Percentiles rank a stretch among this genome's conserved stretches.
Conservation (phyloP, 257 asterid genomes). For the Cordia subcordata region DNA sequence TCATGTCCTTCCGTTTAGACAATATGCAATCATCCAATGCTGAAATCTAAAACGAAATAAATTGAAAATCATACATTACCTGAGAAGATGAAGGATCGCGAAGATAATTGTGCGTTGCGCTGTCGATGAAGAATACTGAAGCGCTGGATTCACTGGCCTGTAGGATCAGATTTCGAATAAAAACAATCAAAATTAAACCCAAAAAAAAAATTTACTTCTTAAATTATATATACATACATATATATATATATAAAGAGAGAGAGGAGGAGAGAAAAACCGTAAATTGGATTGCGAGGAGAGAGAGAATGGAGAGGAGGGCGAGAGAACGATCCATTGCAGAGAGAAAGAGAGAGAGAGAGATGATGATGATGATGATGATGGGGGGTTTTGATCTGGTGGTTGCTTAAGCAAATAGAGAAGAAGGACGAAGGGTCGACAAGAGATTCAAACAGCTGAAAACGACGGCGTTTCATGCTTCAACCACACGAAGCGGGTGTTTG, state of each 20-base stretch:
- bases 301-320: slow-evolving; percentile 29
- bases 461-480: slow-evolving; percentile 1
- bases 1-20: no score
- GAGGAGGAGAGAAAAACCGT: slow-evolving; percentile 27
- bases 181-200: no score
- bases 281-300: slow-evolving; percentile 22
- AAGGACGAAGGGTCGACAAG: not conserved
- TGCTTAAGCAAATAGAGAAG: not conserved
- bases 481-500: no score
- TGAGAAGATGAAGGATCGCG: slow-evolving; percentile 34
- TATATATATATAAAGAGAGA: not conserved
- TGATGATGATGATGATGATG: no score
- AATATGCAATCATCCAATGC: no score
- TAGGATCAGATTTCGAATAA: slow-evolving; percentile 17
- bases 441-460: not conserved
- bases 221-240: not conserved
- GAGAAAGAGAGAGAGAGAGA: slow-evolving; percentile 1
- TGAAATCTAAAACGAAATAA: not conserved
- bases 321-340: slow-evolving; percentile 25
- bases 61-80: slow-evolving; percentile 17
- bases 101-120: slow-evolving; percentile 51
- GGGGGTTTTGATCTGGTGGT: slow-evolving; percentile 9
- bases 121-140: slow-evolving; percentile 59
- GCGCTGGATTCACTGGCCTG: slow-evolving; percentile 48
- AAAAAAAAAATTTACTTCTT: slow-evolving; percentile 13